A percentile compares a stretch with the other conserved stretches of the same genome.
These are phyloP conservation scores for Pestalotiopsis sp. DNA, from an alignment of 2,329 filamentous ascomycete genomes.

Conservation along the genomic window DNA sequence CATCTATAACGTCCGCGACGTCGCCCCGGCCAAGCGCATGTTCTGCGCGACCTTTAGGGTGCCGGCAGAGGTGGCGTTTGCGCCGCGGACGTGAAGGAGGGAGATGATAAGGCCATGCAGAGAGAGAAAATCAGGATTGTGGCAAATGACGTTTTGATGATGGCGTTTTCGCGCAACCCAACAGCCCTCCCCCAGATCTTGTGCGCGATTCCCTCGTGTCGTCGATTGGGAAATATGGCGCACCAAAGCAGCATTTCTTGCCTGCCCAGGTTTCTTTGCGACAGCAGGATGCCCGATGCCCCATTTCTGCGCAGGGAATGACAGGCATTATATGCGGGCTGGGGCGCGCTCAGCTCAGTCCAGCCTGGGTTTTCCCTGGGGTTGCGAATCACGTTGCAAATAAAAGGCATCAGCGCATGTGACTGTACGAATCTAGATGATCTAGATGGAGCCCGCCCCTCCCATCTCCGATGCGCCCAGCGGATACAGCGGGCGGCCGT, in stretches of 20 bases:
- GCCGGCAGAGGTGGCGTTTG: constrained; percentile 82
- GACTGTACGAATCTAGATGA: neutral
- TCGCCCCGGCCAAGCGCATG: constrained; percentile 94
- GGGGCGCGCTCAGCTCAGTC: neutral
- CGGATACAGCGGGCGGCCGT: neutral
- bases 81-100: constrained; percentile 28
- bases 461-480: neutral
- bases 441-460: neutral
- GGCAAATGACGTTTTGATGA: neutral
- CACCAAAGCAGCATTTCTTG: neutral
- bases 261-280: neutral
- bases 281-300: neutral
- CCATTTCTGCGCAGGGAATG: neutral
- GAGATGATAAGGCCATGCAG: neutral
- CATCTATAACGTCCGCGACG: constrained; percentile 77
- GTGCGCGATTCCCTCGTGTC: neutral
- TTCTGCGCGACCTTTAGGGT: constrained; percentile 93
- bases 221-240: neutral
- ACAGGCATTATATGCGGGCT: neutral
- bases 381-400: neutral
- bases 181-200: neutral
- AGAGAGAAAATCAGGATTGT: neutral
- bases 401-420: neutral
- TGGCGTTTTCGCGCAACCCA: neutral
- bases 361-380: neutral